Evolutionary conservation across 1,284 basidiomycete species (phyloP), one percentile per base, ranked within the genome.

Genomic region (Amylostereum areolatum): DNA sequence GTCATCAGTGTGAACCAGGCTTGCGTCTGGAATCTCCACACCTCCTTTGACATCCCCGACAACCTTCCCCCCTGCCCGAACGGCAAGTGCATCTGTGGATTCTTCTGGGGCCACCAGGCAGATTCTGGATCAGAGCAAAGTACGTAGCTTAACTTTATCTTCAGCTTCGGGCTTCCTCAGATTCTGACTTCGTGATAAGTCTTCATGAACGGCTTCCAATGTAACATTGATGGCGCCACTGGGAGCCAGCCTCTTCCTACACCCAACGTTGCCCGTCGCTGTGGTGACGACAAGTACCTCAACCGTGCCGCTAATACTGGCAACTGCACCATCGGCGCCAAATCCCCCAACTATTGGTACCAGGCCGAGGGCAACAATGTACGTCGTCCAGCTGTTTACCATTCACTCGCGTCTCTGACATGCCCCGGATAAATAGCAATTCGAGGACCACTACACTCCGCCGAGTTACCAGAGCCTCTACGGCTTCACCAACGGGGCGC

Each of bases 181-280:
- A 48, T 31, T 31, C 46, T 33, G 48, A 24, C n/a, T 27, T 32
- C 34, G 9, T 35, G 9, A 35, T 9, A 53, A 81, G 79, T 77
- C 55, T 89, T 85, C 68, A 85, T 88, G 81, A 85, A 77, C 46
- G 80, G 80, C 27, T 89, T 89, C 74, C 77, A 80, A 56, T 90
- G 88, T 70, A 74, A 77, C 43, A 68, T 89, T 41, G 78, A 79
- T 1, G 73, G 74, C 42, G 68, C 80, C 0, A 75, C 68, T 5
- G 79, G 80, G n/a, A 70, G 57, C 5, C 70, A 75, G 2, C 64
- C 74, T 0, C 60, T 86, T 28, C 79, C 78, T 4, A 69, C 70
- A 29, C 66, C 83, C 32, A 64, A 77, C 53, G 60, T 81, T 11
- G 60, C 82, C 34, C 72, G 80, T 36, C 74, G 78, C 76, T 36